Conservation (phyloP, 2,329 filamentous ascomycete species). For the Colletotrichum sojae region DNA sequence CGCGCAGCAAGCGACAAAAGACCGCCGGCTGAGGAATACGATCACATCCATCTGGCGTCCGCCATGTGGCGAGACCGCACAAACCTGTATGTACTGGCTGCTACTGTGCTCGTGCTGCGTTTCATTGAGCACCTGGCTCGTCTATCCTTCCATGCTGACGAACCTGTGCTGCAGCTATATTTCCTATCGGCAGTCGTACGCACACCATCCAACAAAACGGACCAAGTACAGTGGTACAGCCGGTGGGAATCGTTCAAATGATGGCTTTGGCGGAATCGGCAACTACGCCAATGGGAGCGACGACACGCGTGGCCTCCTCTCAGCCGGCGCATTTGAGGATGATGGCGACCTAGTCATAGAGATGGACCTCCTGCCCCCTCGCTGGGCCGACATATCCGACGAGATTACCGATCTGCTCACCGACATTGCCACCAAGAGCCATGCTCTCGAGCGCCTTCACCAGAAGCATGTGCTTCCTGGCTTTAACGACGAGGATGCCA, state of each 20-base stretch:
- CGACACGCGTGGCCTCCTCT: conserved; percentile 84
- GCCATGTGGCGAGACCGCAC: conserved; percentile 99
- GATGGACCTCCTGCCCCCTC: conserved; percentile 95
- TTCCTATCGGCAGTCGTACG: conserved; percentile 98
- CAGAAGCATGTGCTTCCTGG: conserved; percentile 97
- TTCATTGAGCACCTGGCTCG: not conserved
- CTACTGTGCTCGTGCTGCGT: conserved; percentile 38
- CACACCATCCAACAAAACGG: conserved; percentile 92
- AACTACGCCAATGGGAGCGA: conserved; percentile 59
- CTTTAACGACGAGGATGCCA: conserved; percentile 94
- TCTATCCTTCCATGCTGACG: conserved; percentile 46
- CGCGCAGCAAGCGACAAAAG: conserved; percentile 40
- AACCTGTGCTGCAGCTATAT: conserved; percentile 78
- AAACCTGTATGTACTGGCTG: conserved; percentile 80
- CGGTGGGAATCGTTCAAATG: conserved; percentile 71
- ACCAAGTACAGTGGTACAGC: conserved; percentile 73
- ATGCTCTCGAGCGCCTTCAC: conserved; percentile 90
- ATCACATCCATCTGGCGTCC: conserved; percentile 59
- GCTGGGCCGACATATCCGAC: conserved; percentile 96
- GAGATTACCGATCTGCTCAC: conserved; percentile 88
- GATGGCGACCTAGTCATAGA: conserved; percentile 97
- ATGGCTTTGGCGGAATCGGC: conserved; percentile 66
- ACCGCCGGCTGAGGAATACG: conserved; percentile 37
- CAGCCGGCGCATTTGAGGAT: conserved; percentile 81
- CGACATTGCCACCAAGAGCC: conserved; percentile 85